Percentiles rank a stretch among this genome's conserved stretches.
Evolutionary conservation across 495 filamentous ascomycete genomes (phyloP).

Genomic region (Glutinoglossum americanum): DNA sequence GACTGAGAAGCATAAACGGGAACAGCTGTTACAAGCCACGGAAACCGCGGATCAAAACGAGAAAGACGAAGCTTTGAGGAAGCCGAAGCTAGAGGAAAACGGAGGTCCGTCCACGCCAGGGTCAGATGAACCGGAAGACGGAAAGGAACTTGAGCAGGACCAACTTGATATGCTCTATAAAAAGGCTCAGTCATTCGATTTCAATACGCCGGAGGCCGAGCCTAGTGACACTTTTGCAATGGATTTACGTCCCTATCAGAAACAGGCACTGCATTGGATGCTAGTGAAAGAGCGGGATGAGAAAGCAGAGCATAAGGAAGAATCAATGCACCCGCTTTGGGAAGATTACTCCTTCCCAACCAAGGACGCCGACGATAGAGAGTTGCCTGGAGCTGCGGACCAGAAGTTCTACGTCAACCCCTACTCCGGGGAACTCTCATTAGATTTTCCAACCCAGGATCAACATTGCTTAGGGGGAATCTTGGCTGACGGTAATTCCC

Average conservation of each 20-base stretch:
- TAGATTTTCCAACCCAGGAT: constrained; percentile 80
- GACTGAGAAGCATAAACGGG: constrained; percentile 54
- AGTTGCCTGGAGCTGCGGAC: constrained; percentile 36
- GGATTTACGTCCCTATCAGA: constrained; percentile 80
- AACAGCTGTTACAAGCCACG: constrained; percentile 65
- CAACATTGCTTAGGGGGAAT: constrained; percentile 90
- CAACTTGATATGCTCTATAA: constrained; percentile 86
- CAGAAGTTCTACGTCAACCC: constrained; percentile 87
- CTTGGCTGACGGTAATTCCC: constrained; percentile 67
- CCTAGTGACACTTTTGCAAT: constrained; percentile 64
- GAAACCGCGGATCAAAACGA: constrained; percentile 68
- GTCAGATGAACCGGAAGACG: constrained; percentile 58
- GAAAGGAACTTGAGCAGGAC: constrained; percentile 80
- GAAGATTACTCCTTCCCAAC: constrained; percentile 83
- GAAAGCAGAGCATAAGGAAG: constrained; percentile 33
- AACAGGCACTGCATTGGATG: constrained; percentile 91
- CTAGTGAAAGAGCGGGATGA: constrained; percentile 73
- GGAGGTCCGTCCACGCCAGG: constrained; percentile 24
- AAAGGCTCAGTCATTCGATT: constrained; percentile 94
- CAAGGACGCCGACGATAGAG: constrained; percentile 69
- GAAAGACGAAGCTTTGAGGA: constrained; percentile 26
- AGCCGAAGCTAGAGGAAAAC: constrained; percentile 23
- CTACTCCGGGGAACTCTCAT: constrained; percentile 84
- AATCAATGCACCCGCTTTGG: constrained; percentile 92
- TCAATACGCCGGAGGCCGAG: constrained; percentile 66